phyloP scores from a whole-genome alignment of 345 rosid genomes.

The Ailanthus altissimus region DNA sequence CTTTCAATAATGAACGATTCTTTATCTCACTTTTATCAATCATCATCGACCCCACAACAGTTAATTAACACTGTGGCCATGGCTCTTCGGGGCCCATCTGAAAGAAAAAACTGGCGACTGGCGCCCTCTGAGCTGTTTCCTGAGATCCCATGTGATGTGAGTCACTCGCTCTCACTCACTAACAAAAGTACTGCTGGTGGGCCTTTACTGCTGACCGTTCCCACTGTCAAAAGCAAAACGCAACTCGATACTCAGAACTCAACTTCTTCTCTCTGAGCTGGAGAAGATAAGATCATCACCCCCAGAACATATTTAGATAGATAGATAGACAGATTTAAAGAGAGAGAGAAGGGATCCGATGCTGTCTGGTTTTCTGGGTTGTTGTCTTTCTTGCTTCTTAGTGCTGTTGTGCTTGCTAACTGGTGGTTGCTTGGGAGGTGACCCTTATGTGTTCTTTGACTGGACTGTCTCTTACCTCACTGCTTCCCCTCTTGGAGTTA shows the following conservation, averaged over 20 bases:
- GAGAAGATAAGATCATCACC: conserved; percentile 21
- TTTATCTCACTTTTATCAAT: background rate
- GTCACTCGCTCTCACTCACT: background rate
- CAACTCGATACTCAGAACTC: background rate
- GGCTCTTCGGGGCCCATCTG: background rate
- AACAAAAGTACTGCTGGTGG: background rate
- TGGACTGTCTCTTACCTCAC: conserved; percentile 87
- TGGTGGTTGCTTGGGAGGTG: conserved; percentile 48
- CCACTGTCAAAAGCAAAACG: conserved; percentile 6
- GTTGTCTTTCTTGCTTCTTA: conserved; percentile 29
- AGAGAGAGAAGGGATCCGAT: conserved; percentile 36
- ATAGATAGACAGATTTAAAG: background rate
- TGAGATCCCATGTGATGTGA: conserved; percentile 24
- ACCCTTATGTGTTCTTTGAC: conserved; percentile 78
- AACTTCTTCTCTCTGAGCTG: background rate
- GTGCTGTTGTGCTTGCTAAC: conserved; percentile 27
- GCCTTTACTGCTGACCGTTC: background rate
- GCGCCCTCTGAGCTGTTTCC: background rate
- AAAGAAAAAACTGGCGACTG: background rate
- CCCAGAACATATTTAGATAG: background rate
- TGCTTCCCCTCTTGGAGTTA: conserved; percentile 65
- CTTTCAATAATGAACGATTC: no score
- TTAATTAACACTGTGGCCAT: background rate
- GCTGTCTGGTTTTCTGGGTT: conserved; percentile 30
- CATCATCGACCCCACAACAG: background rate